Evolutionary conservation across 2,329 filamentous ascomycete species (phyloP), one percentile per base, ranked within the genome.

Genomic region (Talaromyces sp.): DNA sequence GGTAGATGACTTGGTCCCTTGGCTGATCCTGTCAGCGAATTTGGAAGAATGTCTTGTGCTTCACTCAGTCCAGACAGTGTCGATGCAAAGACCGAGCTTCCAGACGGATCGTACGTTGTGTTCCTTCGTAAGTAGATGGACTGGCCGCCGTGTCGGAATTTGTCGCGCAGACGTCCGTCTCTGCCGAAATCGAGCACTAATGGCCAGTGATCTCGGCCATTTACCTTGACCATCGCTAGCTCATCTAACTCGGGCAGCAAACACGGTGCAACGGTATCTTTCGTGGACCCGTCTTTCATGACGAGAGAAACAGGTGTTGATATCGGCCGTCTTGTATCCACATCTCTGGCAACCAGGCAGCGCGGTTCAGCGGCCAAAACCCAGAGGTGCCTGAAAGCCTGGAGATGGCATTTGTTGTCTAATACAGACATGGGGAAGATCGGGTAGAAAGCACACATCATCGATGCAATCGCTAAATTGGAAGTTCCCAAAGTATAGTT

Each of bases 361-460:
- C 96, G 86, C 9, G 92, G 87, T 70, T 99, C 95, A 0, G 91
- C 89, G 1, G 95, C 95, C 3, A 99, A 83, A 10, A 96, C 94
- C 95, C 95, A 99, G 71, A 99, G 90, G 76, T 99, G 94, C 5
- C 96, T 87, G 79, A 99, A 95, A 3, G 96, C 95, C 78, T 99
- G 95, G 5, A 99, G 83, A 70, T 99, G 95, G 10, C 92, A 92
- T 66, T 91, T 89, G 72, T 98, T 98, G 77, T 99, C 95, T 69
- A 96, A 89, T 1, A 98, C 91, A 33, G 87, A 89, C 9, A 86
- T 89, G 0, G 95, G 95, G 73, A 96, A 97, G 23, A 97, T 83
- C 0, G 95, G 95, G 71, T 99, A 99, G 74, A 99, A 96, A 1
- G 95, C 89, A 51, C 95, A 89, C 7, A 99, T 85, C 6, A 99